Base-by-base conservation (phyloP, 371 early-diverging fungal species). In the Mucor circinelloides region DNA sequence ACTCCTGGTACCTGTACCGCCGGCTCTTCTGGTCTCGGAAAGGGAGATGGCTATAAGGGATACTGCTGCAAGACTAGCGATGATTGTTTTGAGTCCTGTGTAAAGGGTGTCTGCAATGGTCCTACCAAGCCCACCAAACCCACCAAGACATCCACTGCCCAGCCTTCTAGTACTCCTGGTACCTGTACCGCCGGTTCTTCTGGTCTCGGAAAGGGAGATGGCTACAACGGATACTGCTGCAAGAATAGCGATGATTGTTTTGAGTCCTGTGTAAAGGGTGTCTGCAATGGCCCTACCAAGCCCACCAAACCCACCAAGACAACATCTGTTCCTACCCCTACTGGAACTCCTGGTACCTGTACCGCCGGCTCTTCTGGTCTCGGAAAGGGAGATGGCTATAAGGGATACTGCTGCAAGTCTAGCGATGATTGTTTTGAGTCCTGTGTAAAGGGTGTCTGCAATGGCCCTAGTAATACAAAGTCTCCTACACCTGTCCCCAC, bases 11-110 rank as follows among this genome's bases (percentile, higher is more conserved):
- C 34, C 34, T 34, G 34, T 34, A 34, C 9, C 34, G 9, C 5
- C 5, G 34, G 34, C 34, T 34, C 34, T 1, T 34, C 34, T 1
- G 34, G 34, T 34, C 34, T 34, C 9, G 34, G 34, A 1, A 1
- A 61, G 4, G 67, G 67, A 4, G 48, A 67, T 56, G 67, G 67
- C 2, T 67, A 61, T 13, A 67, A 67, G 27, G 62, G 62, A 6
- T 52, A 38, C 56, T 67, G 67, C 32, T 67, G 67, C n/a, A 32
- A 61, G 21, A 17, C 7, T n/a, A 36, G 54, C 10, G 60, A 60
- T 32, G 67, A 67, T 31, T 67, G 67, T 19, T 19, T 23, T 2
- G 54, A 67, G 6, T 28, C 27, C 34, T 69, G 69, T 64, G 21
- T 58, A 2, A 63, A 23, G 2, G 59, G 64, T 15, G 54, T 63